Percentiles rank a stretch among this genome's conserved stretches.
These are phyloP conservation scores for Patellifolia procumbens DNA, from an alignment of 179 eudicot species.

Conservation along the genomic window DNA sequence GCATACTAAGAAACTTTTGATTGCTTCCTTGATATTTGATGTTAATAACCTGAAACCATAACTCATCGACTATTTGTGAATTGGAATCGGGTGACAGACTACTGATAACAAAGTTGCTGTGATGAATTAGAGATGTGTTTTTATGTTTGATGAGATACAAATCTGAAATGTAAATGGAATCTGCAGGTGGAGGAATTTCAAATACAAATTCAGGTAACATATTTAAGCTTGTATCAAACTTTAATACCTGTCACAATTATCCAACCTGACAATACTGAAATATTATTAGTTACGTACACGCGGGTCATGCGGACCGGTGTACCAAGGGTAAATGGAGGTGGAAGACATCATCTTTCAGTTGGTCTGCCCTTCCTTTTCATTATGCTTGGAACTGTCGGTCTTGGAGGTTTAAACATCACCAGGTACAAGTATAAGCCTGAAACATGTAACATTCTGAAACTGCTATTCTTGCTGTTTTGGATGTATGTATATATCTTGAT, in stretches of 20 bases:
- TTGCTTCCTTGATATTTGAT: not conserved
- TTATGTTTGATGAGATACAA: slow-evolving; percentile 4
- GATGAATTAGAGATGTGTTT: not conserved
- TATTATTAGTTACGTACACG: slow-evolving; percentile 34
- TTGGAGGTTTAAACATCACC: slow-evolving; percentile 59
- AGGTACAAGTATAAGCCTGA: slow-evolving; percentile 35
- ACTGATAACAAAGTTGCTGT: not conserved
- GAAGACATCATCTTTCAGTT: slow-evolving; percentile 46
- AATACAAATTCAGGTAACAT: slow-evolving; percentile 35
- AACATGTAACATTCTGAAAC: not conserved
- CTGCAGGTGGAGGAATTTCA: slow-evolving; percentile 37
- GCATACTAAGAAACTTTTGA: not conserved
- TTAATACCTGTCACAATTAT: slow-evolving; percentile 3
- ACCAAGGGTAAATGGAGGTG: slow-evolving; percentile 48
- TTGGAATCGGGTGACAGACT: not conserved
- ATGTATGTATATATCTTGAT: not conserved
- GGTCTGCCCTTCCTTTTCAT: slow-evolving; percentile 64
- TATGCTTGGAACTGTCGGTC: slow-evolving; percentile 54
- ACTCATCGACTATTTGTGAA: not conserved
- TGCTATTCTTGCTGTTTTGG: not conserved
- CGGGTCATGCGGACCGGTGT: slow-evolving; percentile 64
- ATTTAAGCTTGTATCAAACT: not conserved
- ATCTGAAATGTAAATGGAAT: slow-evolving; percentile 16
- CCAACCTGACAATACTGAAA: not conserved
- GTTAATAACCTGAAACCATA: not conserved